A percentile compares a stretch with the other conserved stretches of the same genome.
Conservation (phyloP, 257 asterid genomes). For the Solanum appendiculatum region DNA sequence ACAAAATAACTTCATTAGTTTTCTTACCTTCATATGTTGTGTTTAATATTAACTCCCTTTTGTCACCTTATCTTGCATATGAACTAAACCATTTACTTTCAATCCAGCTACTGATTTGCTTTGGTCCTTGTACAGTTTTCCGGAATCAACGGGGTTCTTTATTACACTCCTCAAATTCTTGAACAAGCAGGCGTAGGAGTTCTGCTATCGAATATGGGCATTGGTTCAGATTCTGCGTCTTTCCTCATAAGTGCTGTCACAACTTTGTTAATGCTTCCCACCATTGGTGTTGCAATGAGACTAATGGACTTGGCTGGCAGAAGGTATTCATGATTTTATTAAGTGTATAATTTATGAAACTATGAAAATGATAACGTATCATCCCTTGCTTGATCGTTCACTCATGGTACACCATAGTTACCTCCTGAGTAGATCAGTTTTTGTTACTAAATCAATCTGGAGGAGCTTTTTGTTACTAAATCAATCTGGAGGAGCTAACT, state of each 20-base stretch:
- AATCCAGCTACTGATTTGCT: neutral
- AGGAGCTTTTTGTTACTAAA: neutral
- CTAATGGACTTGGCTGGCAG: slow-evolving; percentile 94
- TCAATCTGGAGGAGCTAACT: neutral
- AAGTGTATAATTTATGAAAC: neutral
- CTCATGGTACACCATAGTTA: neutral
- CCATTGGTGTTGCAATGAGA: slow-evolving; percentile 91
- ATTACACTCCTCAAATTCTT: slow-evolving; percentile 98
- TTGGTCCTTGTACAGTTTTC: slow-evolving; percentile 45
- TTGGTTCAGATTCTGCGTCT: slow-evolving; percentile 74
- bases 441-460: neutral
- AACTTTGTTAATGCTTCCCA: slow-evolving; percentile 88
- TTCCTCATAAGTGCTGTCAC: slow-evolving; percentile 79
- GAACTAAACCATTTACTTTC: neutral
- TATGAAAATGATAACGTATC: neutral
- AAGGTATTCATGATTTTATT: slow-evolving; percentile 37
- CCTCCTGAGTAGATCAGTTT: neutral
- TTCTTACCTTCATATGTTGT: neutral
- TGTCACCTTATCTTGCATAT: neutral
- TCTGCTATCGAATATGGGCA: slow-evolving; percentile 66
- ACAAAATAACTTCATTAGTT: neutral
- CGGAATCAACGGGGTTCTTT: slow-evolving; percentile 90
- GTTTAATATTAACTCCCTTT: neutral
- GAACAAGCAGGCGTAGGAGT: slow-evolving; percentile 97
- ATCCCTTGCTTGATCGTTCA: neutral